Evolutionary conservation across 345 rosid genomes (phyloP), one percentile per base, ranked within the genome.

Genomic region (Salix exigua): DNA sequence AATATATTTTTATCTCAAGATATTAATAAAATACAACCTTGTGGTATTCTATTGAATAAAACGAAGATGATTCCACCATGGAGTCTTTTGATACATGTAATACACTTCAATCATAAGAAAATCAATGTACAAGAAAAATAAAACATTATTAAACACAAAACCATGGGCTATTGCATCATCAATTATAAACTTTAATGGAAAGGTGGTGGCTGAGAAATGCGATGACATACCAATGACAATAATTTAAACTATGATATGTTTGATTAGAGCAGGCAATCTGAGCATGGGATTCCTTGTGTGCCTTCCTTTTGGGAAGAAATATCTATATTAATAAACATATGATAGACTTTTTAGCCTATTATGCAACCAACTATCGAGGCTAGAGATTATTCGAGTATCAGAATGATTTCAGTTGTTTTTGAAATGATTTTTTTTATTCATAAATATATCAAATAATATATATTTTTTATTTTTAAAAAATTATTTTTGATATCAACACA

Each of bases 191-290:
- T n/a, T 66, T 63, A 69, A 53, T 17, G 30, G 58, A 68, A 40
- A 71, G 65, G 72, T 64, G 68, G 78, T 66, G 65, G 74, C n/a
- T 76, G 81, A 69, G 21, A 79, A 70, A 73, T 76, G 31, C n/a
- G 42, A 68, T 46, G 48, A 58, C 66, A 67, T 58, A 21, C 38
- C 17, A 71, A 77, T 46, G 14, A 53, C 66, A 75, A 79, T 64
- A 26, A 63, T 63, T 62, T 73, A 61, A 58, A 71, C 5, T 35
- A 6, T 58, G 75, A 66, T 51, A 60, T 70, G 81, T 70, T 76
- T 66, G 75, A 73, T 79, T 63, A 53, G 68, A 46, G 69, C 38
- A 35, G 62, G 68, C 58, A 67, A 79, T 48, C 48, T n/a, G 2
- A 64, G 71, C 21, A 50, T 31, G 65, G 33, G 70, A 65, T 67